Evolutionary conservation across 305 asterid species (phyloP).

Genomic region (Rubia tinctorum): DNA sequence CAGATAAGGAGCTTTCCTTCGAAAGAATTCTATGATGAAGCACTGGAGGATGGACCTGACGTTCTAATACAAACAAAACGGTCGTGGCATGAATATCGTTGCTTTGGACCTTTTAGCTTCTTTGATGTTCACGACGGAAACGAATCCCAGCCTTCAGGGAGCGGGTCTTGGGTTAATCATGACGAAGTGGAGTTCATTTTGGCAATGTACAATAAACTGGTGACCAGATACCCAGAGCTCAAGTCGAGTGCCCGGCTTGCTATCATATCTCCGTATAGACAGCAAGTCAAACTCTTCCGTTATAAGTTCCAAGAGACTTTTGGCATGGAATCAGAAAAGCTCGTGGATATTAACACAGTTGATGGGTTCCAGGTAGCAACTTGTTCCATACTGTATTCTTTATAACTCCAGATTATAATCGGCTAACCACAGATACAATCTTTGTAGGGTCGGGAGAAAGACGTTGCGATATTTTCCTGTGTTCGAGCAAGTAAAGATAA

Average conservation of each 20-base stretch:
- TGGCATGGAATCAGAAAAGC: constrained; percentile 72
- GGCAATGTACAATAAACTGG: constrained; percentile 61
- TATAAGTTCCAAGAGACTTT: constrained; percentile 61
- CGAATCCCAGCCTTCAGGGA: constrained; percentile 75
- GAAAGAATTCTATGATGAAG: constrained; percentile 78
- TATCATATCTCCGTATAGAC: constrained; percentile 82
- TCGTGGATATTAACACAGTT: constrained; percentile 90
- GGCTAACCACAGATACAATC: neutral
- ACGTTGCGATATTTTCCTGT: constrained; percentile 94
- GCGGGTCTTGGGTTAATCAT: constrained; percentile 77
- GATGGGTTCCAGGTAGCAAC: constrained; percentile 90
- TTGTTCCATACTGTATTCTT: neutral
- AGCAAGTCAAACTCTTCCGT: constrained; percentile 84
- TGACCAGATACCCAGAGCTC: constrained; percentile 83
- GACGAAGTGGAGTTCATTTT: constrained; percentile 95
- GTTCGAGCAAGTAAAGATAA: constrained; percentile 71
- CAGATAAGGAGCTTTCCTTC: constrained; percentile 99
- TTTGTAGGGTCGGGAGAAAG: constrained; percentile 92
- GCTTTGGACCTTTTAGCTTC: constrained; percentile 98
- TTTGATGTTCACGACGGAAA: constrained; percentile 83
- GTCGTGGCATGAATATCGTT: constrained; percentile 73
- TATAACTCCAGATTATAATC: neutral
- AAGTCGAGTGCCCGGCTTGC: constrained; percentile 80
- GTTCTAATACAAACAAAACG: constrained; percentile 63
- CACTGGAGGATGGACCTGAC: constrained; percentile 88